Evolutionary conservation across 495 filamentous ascomycete species (phyloP), one percentile per base, ranked within the genome.

Genomic region (Haplographium delicatum): DNA sequence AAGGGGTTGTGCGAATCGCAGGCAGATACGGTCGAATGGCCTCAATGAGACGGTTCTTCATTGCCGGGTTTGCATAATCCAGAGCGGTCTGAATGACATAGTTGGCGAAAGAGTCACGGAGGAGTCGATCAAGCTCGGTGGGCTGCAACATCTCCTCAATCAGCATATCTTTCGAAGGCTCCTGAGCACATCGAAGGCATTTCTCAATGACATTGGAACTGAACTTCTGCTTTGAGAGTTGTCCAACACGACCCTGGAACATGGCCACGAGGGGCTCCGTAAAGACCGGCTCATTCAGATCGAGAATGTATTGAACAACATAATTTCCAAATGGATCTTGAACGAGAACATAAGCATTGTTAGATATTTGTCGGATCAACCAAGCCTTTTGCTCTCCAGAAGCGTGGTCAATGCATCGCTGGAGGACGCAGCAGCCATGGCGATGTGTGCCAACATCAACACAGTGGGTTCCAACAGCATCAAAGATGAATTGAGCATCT

Each of bases 191-290:
- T 23, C 91, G 88, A 39, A 98, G 79, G 63, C 91, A 95, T 68
- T 97, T 97, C 70, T 98, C 93, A 50, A 98, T 89, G 42, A 98
- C 93, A 60, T 98, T 98, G 47, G 91, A 96, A 72, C 90, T 96
- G 72, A 98, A 98, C 68, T 98, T 98, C 67, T 97, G 94, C 69
- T 89, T 93, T 3, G 94, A 95, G 9, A 97, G 72, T 39, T 74
- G 68, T 24, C 79, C 68, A 57, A 97, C 82, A 56, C 86, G 80
- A 50, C 83, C 83, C 23, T 72, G 64, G 72, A 97, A 96, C 52
- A 76, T 79, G 22, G 74, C 68, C 45, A 93, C 90, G 9, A 97
- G 69, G 1, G 90, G 91, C 54, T 88, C 82, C 7, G 90, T 94
- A 68, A 95, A 95, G 49, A 68, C 71, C 1, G 80, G 67, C 62